phyloP scores from a whole-genome alignment of 163 green algal genomes.

The Chloroidium sp. region DNA sequence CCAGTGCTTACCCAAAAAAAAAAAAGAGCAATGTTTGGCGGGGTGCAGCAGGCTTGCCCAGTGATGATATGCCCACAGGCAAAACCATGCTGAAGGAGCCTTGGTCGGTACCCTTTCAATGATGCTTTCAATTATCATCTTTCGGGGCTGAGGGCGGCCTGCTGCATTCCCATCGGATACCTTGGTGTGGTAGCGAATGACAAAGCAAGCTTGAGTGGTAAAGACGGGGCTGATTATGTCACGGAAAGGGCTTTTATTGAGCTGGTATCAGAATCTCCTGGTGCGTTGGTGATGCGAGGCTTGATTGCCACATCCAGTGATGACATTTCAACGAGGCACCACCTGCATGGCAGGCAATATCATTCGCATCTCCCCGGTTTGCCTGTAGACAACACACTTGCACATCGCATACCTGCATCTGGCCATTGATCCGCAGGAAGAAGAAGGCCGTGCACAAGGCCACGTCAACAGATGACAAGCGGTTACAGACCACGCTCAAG shows the following conservation, averaged over 20 bases:
- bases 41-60: not conserved
- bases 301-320: too few species aligned
- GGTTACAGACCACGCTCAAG: slow-evolving; percentile 94
- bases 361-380: not conserved
- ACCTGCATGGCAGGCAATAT: not conserved
- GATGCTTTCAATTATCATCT: slow-evolving; percentile 1
- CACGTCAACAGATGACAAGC: slow-evolving; percentile 92
- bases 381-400: not conserved
- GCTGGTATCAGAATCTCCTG: too few species aligned
- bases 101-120: not conserved
- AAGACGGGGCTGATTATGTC: too few species aligned
- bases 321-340: not conserved
- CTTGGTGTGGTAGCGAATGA: too few species aligned
- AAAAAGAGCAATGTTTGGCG: not conserved
- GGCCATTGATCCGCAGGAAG: slow-evolving; percentile 66
- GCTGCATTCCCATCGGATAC: too few species aligned
- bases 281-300: too few species aligned
- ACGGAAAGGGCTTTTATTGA: too few species aligned
- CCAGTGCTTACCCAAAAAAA: too few species aligned
- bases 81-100: not conserved
- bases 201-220: too few species aligned
- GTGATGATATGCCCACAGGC: not conserved
- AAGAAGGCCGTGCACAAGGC: slow-evolving; percentile 98
- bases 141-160: not conserved
- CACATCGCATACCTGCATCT: not conserved